Base-by-base conservation (phyloP, 805 yeast genomes). In the Schizosaccharomyces octosporus region DNA sequence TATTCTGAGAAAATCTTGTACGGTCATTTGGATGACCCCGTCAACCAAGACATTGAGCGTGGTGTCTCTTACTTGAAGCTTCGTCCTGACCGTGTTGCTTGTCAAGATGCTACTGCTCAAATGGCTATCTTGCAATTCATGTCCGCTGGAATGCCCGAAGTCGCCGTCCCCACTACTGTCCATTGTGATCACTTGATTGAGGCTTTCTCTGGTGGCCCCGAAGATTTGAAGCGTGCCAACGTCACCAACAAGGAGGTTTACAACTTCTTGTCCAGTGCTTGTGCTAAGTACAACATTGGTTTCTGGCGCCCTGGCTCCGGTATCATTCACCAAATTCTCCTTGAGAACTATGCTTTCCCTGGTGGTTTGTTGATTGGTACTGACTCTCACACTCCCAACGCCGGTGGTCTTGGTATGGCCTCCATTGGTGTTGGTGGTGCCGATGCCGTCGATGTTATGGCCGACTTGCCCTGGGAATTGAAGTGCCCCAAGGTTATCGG, bases 401-500 rank as follows among this genome's bases (percentile, higher is more conserved):
- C 98, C 39, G 98, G 98, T 76, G 98, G 98, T 66, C 76, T 93
- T 65, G 98, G 98, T 72, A 95, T 95, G 66, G 83, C 90, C 66
- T 97, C 98, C 68, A 93, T 93, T 71, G 98, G 98, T 75, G 98
- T 93, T 51, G 98, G 98, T 75, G 98, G 98, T 78, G 98, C 98
- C 62, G 98, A 93, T 75, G 98, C 98, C 51, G 98, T 93, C 62
- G 98, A 93, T 73, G 98, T 93, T 61, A 76, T 93, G 70, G 88
- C 97, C 55, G 95, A 93, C 66, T 84, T 93, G 39, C 97, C 98
- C 63, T 93, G 98, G 98, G 98, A 93, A 76, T 80, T 93, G 73
- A 89, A 89, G 77, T 97, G 97, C 62, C 98, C 98, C 67, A 87
- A 87, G 75, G 76, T 88, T 55, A 76, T 93, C 66, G 98, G 98